These are phyloP conservation scores for Dorcoceras hygrometricum DNA, from an alignment of 257 asterid species.

Conservation along the genomic window DNA sequence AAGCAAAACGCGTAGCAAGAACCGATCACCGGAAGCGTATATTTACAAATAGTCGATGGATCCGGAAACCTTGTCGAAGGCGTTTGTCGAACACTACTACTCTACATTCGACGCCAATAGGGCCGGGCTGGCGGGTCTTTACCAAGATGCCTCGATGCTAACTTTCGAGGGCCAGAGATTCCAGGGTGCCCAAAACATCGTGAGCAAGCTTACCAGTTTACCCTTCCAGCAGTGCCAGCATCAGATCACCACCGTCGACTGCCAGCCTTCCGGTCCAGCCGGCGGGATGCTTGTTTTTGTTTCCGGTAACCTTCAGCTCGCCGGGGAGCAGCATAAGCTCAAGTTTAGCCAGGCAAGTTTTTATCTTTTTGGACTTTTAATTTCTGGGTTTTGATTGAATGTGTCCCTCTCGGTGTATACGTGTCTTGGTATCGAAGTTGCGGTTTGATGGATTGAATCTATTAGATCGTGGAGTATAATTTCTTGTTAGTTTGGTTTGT, in stretches of 20 bases:
- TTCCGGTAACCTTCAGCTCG: slow-evolving; percentile 43
- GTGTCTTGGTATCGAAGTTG: not conserved
- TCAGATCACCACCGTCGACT: slow-evolving; percentile 44
- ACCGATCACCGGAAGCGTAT: not conserved
- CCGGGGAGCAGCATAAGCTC: slow-evolving; percentile 46
- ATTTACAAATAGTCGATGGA: slow-evolving; percentile 27
- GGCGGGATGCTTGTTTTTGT: slow-evolving; percentile 48
- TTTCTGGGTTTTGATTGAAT: not conserved
- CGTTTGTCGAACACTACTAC: slow-evolving; percentile 43
- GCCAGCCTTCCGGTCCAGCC: slow-evolving; percentile 46
- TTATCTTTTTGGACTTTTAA: not conserved
- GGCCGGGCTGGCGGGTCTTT: slow-evolving; percentile 33
- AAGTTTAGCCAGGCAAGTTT: slow-evolving; percentile 41
- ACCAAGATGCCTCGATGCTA: slow-evolving; percentile 42
- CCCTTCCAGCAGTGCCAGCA: slow-evolving; percentile 55
- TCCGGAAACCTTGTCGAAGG: slow-evolving; percentile 40
- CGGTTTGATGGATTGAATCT: not conserved
- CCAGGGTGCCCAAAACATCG: slow-evolving; percentile 35
- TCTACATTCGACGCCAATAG: slow-evolving; percentile 38
- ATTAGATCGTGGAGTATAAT: not conserved
- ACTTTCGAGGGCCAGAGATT: slow-evolving; percentile 44
- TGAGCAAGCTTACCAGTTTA: slow-evolving; percentile 35
- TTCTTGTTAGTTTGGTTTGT: not conserved
- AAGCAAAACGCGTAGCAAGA: not conserved
- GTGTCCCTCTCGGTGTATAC: not conserved